A percentile compares a stretch with the other conserved stretches of the same genome.
Evolutionary conservation across 805 yeast species (phyloP).

Genomic region (Suhomyces xylopsoci): DNA sequence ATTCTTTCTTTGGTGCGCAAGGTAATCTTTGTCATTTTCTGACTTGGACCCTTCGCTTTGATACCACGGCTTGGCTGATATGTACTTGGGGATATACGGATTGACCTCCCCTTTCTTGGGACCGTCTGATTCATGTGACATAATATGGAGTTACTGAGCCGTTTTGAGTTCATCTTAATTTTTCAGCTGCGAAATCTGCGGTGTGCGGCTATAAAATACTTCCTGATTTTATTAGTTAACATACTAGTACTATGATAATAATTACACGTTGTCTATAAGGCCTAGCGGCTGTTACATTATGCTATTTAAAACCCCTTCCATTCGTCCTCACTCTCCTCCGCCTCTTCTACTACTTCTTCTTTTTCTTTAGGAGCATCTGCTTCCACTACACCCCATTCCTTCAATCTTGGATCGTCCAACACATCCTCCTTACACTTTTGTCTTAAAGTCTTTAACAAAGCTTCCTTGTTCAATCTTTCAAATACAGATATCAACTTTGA

Average conservation of each 20-base stretch:
- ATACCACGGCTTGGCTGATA: constrained; percentile 41
- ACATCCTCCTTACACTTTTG: constrained; percentile 64
- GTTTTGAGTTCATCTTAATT: background rate
- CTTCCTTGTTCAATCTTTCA: constrained; percentile 44
- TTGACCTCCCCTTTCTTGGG: constrained; percentile 16
- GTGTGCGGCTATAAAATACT: too few species aligned
- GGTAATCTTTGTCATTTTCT: constrained; percentile 34
- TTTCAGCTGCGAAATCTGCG: background rate
- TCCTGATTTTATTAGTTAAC: background rate
- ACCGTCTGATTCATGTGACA: background rate
- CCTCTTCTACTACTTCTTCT: constrained; percentile 21
- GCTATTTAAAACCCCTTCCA: constrained; percentile 32
- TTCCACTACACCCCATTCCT: constrained; percentile 57
- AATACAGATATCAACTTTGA: constrained; percentile 59
- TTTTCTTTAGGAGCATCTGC: constrained; percentile 12
- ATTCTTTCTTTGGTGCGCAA: constrained; percentile 56
- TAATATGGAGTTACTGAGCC: background rate
- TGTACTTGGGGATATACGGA: constrained; percentile 40
- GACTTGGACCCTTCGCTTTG: background rate
- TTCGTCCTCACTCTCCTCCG: constrained; percentile 14
- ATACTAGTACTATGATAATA: background rate
- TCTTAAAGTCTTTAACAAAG: constrained; percentile 60
- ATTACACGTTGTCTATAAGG: background rate
- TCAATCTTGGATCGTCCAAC: constrained; percentile 58
- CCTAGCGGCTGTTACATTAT: constrained; percentile 1